Base-by-base conservation (phyloP, 495 filamentous ascomycete genomes). In the Cercophora sp. region DNA sequence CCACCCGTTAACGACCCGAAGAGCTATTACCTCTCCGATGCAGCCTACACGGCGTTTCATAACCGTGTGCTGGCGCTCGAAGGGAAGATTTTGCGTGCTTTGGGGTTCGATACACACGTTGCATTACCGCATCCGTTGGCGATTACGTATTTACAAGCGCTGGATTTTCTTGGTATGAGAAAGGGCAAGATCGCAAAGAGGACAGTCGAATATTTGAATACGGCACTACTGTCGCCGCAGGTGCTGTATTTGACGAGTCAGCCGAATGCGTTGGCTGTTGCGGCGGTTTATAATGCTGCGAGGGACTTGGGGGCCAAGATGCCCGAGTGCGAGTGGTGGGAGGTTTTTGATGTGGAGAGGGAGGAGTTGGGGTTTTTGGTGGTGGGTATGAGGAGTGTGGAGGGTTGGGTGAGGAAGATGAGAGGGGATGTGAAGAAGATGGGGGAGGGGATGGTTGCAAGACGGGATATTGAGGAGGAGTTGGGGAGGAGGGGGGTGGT, bases 281-380 rank as follows among this genome's bases (percentile, higher is more conserved):
- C 91, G 11, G 87, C 91, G 3, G 85, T 95, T 15, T 98, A 97
- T 65, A 79, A 91, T 15, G 88, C 91, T 8, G 85, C 89, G n/a
- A 79, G 87, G 20, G 91, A 97, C 50, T 65, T 82, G 2, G 84
- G 77, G 0, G 79, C 86, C 24, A 89, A 87, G 64, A 75, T 97
- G 67, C 87, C 92, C 2, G 84, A 84, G 43, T 76, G 72, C 20
- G 85, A 89, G 44, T 98, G 93, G 93, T 98, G 93, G 93, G 91
- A 94, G 70, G 87, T 96, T 0, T 97, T 98, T 68, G 93, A 98
- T 72, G 88, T 91, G n/a, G 92, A 96, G 43, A 77, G 94, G 18
- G 93, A 98, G 76, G 91, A 96, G 65, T 73, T 97, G 41, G 93
- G 93, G 3, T 97, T 97, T 60, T 61, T 98, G 57, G 92, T 95